Percentiles rank a stretch among this genome's conserved stretches.
phyloP scores from a whole-genome alignment of 495 filamentous ascomycete species.

The Xylaria palmicola region DNA sequence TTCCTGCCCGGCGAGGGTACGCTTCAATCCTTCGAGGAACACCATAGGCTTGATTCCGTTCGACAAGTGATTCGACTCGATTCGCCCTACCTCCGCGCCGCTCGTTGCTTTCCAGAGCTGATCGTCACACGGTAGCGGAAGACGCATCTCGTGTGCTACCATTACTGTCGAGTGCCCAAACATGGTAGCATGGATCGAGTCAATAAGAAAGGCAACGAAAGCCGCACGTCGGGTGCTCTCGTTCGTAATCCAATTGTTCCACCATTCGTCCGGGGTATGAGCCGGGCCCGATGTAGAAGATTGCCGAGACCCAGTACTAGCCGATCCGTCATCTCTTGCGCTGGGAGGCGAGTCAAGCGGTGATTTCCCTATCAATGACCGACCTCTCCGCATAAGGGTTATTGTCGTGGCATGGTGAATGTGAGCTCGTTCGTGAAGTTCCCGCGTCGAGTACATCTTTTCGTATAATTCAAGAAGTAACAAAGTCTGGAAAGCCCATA shows the following conservation, averaged over 20 bases:
- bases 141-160: constrained; percentile 92
- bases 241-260: constrained; percentile 95
- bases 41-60: constrained; percentile 83
- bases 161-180: constrained; percentile 97
- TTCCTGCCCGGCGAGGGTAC: constrained; percentile 80
- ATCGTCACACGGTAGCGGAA: constrained; percentile 93
- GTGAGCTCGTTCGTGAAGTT: constrained; percentile 91
- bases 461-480: constrained; percentile 90
- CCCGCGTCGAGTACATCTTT: constrained; percentile 91
- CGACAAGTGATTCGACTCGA: constrained; percentile 77
- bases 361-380: constrained; percentile 87
- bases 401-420: constrained; percentile 97
- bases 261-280: constrained; percentile 81
- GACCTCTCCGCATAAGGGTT: constrained; percentile 90
- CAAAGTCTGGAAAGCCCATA: constrained; percentile 97
- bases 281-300: constrained; percentile 56
- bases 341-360: constrained; percentile 87
- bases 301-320: constrained; percentile 57
- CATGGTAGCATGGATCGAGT: constrained; percentile 96
- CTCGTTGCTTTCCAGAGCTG: constrained; percentile 90
- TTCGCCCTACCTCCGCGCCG: constrained; percentile 80
- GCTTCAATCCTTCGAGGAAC: constrained; percentile 89
- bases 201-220: constrained; percentile 93
- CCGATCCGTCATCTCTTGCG: constrained; percentile 58
- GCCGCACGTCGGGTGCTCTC: constrained; percentile 88